A percentile compares a stretch with the other conserved stretches of the same genome.
These are phyloP conservation scores for Ceratocystiopsis brevicomis DNA, from an alignment of 2,329 filamentous ascomycete genomes.

Conservation along the genomic window DNA sequence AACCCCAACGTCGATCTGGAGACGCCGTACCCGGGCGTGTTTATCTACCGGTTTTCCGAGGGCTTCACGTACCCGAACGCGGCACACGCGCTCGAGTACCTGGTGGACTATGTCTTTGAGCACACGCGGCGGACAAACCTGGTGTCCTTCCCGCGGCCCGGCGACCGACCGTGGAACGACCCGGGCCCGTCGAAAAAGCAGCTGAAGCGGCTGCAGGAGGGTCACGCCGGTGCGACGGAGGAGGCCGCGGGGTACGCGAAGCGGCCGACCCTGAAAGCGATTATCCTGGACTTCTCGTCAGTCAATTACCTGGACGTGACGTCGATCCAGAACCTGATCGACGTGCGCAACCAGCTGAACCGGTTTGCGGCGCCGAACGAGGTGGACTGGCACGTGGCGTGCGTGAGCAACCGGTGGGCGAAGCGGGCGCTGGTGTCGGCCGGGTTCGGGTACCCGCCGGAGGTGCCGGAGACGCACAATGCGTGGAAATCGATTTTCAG, in stretches of 20 bases:
- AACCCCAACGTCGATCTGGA: constrained; percentile 70
- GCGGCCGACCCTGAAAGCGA: constrained; percentile 21
- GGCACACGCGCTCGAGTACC: constrained; percentile 67
- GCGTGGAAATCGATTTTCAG: constrained; percentile 93
- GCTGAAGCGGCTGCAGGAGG: constrained; percentile 13
- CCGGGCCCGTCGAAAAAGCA: constrained; percentile 46
- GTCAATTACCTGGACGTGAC: constrained; percentile 40
- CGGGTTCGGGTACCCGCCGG: constrained; percentile 44
- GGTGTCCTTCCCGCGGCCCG: constrained; percentile 40
- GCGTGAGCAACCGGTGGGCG: constrained; percentile 36
- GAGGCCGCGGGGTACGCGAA: constrained; percentile 8
- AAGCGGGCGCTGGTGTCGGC: constrained; percentile 34
- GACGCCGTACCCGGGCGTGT: constrained; percentile 73
- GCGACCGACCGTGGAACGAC: constrained; percentile 90
- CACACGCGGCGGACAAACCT: constrained; percentile 61
- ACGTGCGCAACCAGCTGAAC: constrained; percentile 34
- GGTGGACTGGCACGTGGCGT: constrained; percentile 35
- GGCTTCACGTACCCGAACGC: constrained; percentile 95
- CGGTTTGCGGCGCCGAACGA: constrained; percentile 28
- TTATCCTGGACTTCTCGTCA: constrained; percentile 38
- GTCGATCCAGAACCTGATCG: constrained; percentile 35
- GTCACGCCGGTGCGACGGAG: constrained; percentile 6
- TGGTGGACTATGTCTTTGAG: constrained; percentile 47
- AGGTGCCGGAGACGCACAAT: constrained; percentile 30
- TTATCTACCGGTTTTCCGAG: constrained; percentile 89